phyloP scores from a whole-genome alignment of 805 yeast species.

The Zygotorulaspora florentina region DNA sequence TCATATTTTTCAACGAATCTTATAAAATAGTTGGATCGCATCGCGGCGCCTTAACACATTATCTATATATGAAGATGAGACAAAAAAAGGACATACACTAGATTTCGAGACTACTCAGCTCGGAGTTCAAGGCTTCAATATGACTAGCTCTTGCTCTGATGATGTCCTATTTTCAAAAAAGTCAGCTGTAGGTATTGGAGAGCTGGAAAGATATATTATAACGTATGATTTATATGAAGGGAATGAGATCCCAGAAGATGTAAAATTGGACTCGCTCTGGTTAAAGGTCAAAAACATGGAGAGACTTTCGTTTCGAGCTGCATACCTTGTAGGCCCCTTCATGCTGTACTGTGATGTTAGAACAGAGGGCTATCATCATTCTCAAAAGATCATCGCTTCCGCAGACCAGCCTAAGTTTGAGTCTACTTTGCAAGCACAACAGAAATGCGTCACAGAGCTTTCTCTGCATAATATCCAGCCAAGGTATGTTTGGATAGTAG shows the following conservation, averaged over 20 bases:
- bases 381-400: slow-evolving; percentile 51
- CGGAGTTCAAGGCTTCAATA: neutral
- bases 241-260: slow-evolving; percentile 27
- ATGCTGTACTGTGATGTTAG: slow-evolving; percentile 68
- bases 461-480: slow-evolving; percentile 59
- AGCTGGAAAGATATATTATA: slow-evolving; percentile 51
- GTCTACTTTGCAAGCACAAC: slow-evolving; percentile 68
- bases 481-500: slow-evolving; percentile 63
- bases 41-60: neutral
- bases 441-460: slow-evolving; percentile 53
- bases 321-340: slow-evolving; percentile 71
- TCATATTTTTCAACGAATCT: neutral
- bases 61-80: neutral
- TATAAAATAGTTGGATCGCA: neutral
- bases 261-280: slow-evolving; percentile 40
- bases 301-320: slow-evolving; percentile 50
- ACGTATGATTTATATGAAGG: slow-evolving; percentile 43
- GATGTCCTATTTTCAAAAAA: slow-evolving; percentile 37
- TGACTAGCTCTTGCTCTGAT: slow-evolving; percentile 1
- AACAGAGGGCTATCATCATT: slow-evolving; percentile 49
- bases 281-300: slow-evolving; percentile 61
- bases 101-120: neutral
- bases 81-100: no score
- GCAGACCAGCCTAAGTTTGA: slow-evolving; percentile 76
- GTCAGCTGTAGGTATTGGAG: slow-evolving; percentile 53